Evolutionary conservation across 2,329 filamentous ascomycete genomes (phyloP).

Genomic region (Nemania abortiva): DNA sequence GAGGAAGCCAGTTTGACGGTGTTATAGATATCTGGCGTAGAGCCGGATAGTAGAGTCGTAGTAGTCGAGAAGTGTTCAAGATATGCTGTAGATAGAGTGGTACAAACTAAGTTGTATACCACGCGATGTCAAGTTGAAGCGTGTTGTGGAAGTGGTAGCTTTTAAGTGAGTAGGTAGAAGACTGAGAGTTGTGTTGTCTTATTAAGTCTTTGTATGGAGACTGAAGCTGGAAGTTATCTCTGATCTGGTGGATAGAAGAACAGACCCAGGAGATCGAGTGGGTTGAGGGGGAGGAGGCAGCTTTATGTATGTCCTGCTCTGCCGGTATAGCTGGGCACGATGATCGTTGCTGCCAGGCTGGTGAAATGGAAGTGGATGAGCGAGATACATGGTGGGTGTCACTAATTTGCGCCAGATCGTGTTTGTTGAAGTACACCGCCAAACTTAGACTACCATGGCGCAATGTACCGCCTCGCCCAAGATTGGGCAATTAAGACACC

Average conservation of each 20-base stretch:
- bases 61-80: neutral
- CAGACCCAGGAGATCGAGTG: constrained; percentile 29
- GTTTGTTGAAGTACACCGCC: constrained; percentile 49
- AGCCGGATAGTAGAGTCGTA: constrained; percentile 27
- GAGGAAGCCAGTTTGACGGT: constrained; percentile 49
- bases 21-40: constrained; percentile 36
- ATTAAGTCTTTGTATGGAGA: constrained; percentile 24
- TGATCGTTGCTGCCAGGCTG: constrained; percentile 40
- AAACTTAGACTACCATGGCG: constrained; percentile 43
- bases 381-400: constrained; percentile 46
- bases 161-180: neutral
- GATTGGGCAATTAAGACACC: constrained; percentile 42
- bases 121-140: constrained; percentile 9
- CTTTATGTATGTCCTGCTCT: constrained; percentile 50
- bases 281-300: constrained; percentile 45
- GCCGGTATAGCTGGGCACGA: constrained; percentile 38
- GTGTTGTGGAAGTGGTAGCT: neutral
- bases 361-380: constrained; percentile 40
- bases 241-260: constrained; percentile 43
- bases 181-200: constrained; percentile 24
- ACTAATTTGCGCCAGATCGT: constrained; percentile 37
- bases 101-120: constrained; percentile 14
- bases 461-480: constrained; percentile 43
- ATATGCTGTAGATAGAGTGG: constrained; percentile 11
- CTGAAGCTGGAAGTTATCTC: constrained; percentile 34